A percentile compares a stretch with the other conserved stretches of the same genome.
These are phyloP conservation scores for Camellia sinensis DNA, from an alignment of 148 eudicot genomes.

Conservation along the genomic window DNA sequence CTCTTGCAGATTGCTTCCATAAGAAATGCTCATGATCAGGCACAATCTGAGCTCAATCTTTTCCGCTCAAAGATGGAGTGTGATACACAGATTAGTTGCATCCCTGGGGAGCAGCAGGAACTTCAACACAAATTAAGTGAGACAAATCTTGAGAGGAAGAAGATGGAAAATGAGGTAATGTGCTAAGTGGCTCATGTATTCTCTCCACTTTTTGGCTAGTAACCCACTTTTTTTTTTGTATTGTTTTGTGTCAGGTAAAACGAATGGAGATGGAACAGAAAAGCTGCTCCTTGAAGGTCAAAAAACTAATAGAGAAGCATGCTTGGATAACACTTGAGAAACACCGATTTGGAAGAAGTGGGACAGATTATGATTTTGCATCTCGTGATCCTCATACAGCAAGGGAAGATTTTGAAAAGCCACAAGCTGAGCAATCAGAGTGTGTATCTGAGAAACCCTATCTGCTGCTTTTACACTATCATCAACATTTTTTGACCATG, in stretches of 20 bases:
- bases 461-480: not conserved
- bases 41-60: slow-evolving; percentile 63
- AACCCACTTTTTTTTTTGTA: not conserved
- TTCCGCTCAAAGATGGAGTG: slow-evolving; percentile 78
- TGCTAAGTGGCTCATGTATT: not conserved
- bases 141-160: slow-evolving; percentile 71
- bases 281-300: slow-evolving; percentile 75
- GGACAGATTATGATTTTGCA: slow-evolving; percentile 83
- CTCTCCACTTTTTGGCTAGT: not conserved
- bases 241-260: slow-evolving; percentile 50
- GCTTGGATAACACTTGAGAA: slow-evolving; percentile 94
- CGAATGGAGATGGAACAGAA: slow-evolving; percentile 89
- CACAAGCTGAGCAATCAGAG: slow-evolving; percentile 84
- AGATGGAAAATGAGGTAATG: slow-evolving; percentile 88
- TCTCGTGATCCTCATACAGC: slow-evolving; percentile 77
- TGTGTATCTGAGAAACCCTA: slow-evolving; percentile 11
- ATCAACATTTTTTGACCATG: too few species aligned
- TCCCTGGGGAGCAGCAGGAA: slow-evolving; percentile 68
- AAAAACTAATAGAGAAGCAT: slow-evolving; percentile 78
- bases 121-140: slow-evolving; percentile 69
- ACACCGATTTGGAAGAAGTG: slow-evolving; percentile 86
- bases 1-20: slow-evolving; percentile 59
- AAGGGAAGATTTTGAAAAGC: slow-evolving; percentile 60
- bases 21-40: slow-evolving; percentile 47
- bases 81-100: slow-evolving; percentile 72